phyloP scores from a whole-genome alignment of 352 stramenopile genomes.

The Aphanomyces euteiches region DNA sequence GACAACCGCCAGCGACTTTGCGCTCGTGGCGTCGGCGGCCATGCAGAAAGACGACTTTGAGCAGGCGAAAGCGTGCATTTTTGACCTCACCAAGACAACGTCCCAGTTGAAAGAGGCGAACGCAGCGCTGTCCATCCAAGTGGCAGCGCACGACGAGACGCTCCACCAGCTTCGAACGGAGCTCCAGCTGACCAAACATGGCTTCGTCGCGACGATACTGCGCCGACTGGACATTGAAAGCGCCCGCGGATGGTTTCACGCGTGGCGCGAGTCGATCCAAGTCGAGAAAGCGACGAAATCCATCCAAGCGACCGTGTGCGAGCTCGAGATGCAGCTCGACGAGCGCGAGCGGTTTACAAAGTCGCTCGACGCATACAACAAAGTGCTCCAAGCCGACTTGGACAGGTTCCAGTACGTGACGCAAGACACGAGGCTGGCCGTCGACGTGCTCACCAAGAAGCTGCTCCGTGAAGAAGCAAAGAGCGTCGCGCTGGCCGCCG shows the following conservation, averaged over 20 bases:
- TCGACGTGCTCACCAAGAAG: conserved; percentile 75
- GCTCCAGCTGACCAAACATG: conserved; percentile 67
- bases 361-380: conserved; percentile 66
- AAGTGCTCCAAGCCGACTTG: conserved; percentile 62
- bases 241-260: conserved; percentile 42
- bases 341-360: conserved; percentile 63
- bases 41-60: conserved; percentile 31
- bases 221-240: conserved; percentile 47
- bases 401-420: conserved; percentile 78
- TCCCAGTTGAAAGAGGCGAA: conserved; percentile 59
- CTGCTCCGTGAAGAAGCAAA: conserved; percentile 65
- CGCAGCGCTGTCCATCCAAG: conserved; percentile 39
- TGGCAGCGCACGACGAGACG: conserved; percentile 41
- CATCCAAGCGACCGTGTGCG: conserved; percentile 50
- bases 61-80: conserved; percentile 71
- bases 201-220: conserved; percentile 50
- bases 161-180: conserved; percentile 31
- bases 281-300: conserved; percentile 42
- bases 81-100: conserved; percentile 60
- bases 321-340: conserved; percentile 49
- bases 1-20: background rate
- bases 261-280: conserved; percentile 45
- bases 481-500: conserved; percentile 55
- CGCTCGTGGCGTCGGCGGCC: background rate
- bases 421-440: conserved; percentile 67